Evolutionary conservation across 1,139 yeast genomes (phyloP), one percentile per base, ranked within the genome.

Genomic region (Geotrichum fermentans): DNA sequence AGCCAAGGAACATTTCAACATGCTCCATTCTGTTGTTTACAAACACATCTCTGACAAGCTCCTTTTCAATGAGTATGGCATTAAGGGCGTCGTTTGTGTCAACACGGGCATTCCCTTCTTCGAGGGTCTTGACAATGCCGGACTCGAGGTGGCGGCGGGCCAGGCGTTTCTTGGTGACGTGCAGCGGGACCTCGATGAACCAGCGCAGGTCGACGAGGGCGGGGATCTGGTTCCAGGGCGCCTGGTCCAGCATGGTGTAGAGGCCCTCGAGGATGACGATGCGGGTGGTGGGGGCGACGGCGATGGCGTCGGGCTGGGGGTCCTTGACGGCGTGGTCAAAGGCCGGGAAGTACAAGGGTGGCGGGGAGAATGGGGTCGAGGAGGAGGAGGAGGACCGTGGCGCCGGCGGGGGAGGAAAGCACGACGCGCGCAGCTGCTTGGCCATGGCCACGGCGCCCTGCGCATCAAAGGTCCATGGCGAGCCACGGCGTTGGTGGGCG

Each of bases 401-500:
- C 13, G 29, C 34, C 17, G 17, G 35, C 10, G 46, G 40, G n/a
- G n/a, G n/a, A 2, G 47, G 17, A 2, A 26, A n/a, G 21, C 50
- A 45, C 4, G 52, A 42, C 13, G 29, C 34, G 20, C 20, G 35
- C 10, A 50, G 40, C 26, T 33, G 13, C 17, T 39, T 20, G 14
- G 52, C 50, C 52, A 46, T 50, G 14, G 6, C 10, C 13, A 45
- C 40, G 10, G 42, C 49, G 7, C 43, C 50, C 4, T 41, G 18
- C 13, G 43, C 50, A 32, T 90, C 89, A 67, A 89, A 89, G 0
- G 97, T 88, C 59, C 75, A 79, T 0, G 96, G 94, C 0, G 96
- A 84, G 0, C 97, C 97, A 46, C 97, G 74, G 55, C 88, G 70
- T 35, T 69, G 64, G 34, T 79, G 68, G 0, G 95, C 92, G 35